phyloP scores from a whole-genome alignment of 306 rosid species.

The Gastrolobium bilobum region DNA sequence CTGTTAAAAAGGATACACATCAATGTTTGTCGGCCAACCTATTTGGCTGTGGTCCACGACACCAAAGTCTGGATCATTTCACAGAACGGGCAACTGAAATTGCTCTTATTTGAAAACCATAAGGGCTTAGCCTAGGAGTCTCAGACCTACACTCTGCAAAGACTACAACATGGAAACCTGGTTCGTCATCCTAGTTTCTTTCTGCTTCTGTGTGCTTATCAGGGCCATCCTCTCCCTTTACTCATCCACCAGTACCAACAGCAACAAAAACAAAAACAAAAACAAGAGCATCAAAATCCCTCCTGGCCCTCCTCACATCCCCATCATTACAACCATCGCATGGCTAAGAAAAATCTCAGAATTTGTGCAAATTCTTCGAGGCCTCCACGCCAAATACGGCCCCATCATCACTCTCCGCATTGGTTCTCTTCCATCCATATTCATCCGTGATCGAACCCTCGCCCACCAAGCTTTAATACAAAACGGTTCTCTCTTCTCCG shows the following conservation, averaged over 20 bases:
- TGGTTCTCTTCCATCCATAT: constrained; percentile 35
- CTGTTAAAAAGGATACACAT: no score
- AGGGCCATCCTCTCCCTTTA: background rate
- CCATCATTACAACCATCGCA: constrained; percentile 34
- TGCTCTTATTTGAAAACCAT: no score
- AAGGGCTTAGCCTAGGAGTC: no score
- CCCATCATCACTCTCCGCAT: constrained; percentile 52
- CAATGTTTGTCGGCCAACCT: no score
- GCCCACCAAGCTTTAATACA: constrained; percentile 55
- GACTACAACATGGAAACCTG: constrained; percentile 10
- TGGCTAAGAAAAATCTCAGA: constrained; percentile 28
- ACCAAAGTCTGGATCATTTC: no score
- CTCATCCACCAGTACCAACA: background rate
- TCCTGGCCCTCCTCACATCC: constrained; percentile 46
- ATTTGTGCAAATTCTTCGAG: constrained; percentile 4
- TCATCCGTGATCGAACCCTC: constrained; percentile 50
- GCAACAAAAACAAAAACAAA: no score
- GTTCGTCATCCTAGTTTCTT: background rate
- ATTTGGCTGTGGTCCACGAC: no score
- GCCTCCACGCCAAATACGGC: constrained; percentile 52
- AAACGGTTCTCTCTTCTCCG: constrained; percentile 49
- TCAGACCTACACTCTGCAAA: no score
- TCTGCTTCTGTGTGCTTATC: background rate
- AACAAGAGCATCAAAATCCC: background rate
- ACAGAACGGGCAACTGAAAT: no score